These are phyloP conservation scores for Candida pseudofarinosa DNA, from an alignment of 805 yeast species.

Conservation along the genomic window DNA sequence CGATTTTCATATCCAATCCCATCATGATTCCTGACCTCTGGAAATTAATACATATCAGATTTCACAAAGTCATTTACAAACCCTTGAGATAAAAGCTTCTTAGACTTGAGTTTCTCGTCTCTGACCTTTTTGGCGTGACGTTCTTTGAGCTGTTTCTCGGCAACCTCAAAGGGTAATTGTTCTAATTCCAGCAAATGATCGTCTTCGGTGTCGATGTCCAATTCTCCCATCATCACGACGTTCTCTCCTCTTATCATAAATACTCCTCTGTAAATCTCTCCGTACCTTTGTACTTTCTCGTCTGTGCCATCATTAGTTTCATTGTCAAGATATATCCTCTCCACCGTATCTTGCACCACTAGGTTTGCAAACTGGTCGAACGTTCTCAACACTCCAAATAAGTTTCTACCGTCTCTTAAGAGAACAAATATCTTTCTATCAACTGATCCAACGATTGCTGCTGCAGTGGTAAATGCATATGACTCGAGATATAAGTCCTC, in stretches of 20 bases:
- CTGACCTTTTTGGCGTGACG: constrained; percentile 29
- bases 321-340: constrained; percentile 63
- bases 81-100: constrained; percentile 50
- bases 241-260: constrained; percentile 94
- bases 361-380: constrained; percentile 94
- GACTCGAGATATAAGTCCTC: constrained; percentile 68
- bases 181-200: constrained; percentile 53
- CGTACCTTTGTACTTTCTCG: constrained; percentile 44
- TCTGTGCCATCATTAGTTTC: constrained; percentile 30
- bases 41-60: constrained; percentile 51
- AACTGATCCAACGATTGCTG: constrained; percentile 84
- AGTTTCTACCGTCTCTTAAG: constrained; percentile 82
- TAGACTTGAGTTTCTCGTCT: constrained; percentile 43
- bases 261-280: constrained; percentile 75
- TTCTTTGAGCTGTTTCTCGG: constrained; percentile 42
- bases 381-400: constrained; percentile 87
- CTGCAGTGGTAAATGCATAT: constrained; percentile 82
- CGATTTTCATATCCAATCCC: too few species aligned
- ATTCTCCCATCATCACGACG: constrained; percentile 89
- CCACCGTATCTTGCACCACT: constrained; percentile 86
- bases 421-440: constrained; percentile 80
- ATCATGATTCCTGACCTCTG: too few species aligned
- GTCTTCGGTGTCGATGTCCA: constrained; percentile 85
- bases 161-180: constrained; percentile 59
- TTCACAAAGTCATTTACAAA: constrained; percentile 54